These are phyloP conservation scores for Phytophthora pluvialis DNA, from an alignment of 352 stramenopile genomes.

Conservation along the genomic window DNA sequence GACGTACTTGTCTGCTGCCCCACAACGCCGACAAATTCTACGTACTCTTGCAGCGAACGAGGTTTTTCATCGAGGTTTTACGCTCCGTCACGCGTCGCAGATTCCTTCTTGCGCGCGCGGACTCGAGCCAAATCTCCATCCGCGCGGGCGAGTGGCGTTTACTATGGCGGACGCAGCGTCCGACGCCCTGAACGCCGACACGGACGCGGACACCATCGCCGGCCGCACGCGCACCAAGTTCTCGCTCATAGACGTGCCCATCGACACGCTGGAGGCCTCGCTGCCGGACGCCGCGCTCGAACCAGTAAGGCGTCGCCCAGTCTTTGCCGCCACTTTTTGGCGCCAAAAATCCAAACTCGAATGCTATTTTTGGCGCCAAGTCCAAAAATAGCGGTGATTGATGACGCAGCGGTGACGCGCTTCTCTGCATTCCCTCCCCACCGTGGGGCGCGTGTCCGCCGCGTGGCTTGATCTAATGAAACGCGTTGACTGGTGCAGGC, in stretches of 20 bases:
- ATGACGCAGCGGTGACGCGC: slow-evolving; percentile 10
- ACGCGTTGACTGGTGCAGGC: slow-evolving; percentile 29
- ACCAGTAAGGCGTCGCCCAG: slow-evolving; percentile 17
- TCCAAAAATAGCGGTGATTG: slow-evolving; percentile 24
- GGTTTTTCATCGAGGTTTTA: slow-evolving; percentile 11
- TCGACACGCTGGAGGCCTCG: slow-evolving; percentile 73
- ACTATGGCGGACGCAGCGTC: slow-evolving; percentile 16
- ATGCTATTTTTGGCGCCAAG: slow-evolving; percentile 24
- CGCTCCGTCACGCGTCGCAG: slow-evolving; percentile 30
- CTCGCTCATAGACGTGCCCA: slow-evolving; percentile 76
- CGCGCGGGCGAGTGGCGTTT: slow-evolving; percentile 2
- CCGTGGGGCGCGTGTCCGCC: slow-evolving; percentile 1
- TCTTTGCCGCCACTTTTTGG: slow-evolving; percentile 15
- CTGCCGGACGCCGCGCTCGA: slow-evolving; percentile 48
- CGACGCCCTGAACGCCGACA: slow-evolving; percentile 1
- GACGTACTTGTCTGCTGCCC: slow-evolving; percentile 15
- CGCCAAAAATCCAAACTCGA: slow-evolving; percentile 21
- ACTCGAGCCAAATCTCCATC: slow-evolving; percentile 11
- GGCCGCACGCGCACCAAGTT: slow-evolving; percentile 75
- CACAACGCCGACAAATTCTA: not conserved
- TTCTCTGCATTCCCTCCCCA: not conserved
- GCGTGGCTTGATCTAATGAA: slow-evolving; percentile 16
- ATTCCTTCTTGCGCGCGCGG: slow-evolving; percentile 9
- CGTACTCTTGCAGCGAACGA: not conserved
- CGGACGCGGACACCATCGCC: slow-evolving; percentile 63